Evolutionary conservation across 164 flowering plant genomes (phyloP), one percentile per base, ranked within the genome.

Genomic region (Chloranthus sessilifolius): DNA sequence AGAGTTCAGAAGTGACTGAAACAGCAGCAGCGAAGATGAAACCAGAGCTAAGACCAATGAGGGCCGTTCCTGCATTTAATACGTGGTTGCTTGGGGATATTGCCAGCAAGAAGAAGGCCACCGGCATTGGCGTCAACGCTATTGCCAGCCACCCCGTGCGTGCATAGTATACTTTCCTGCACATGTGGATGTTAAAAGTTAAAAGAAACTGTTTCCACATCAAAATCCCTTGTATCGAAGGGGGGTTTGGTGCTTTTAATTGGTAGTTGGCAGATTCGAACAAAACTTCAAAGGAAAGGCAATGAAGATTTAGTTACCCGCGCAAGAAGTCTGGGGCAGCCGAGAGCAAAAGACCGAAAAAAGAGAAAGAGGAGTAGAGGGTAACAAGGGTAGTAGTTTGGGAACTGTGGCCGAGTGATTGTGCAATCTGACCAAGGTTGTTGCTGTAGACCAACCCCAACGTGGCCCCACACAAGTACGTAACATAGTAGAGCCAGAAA

Each of bases 1-100:
- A 91, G 1, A 88, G 75, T 68, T 92, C 95, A 0, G 99, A 80
- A 12, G 99, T 92, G 27, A 92, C 61, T 2, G 99, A 88, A 14
- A 86, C 96, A 0, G 99, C 94, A 0, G 96, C 94, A 0, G 99
- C 90, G 47, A 88, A 85, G 47, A 92, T 82, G 80, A 92, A 92
- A 3, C 99, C 96, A 0, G 99, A 88, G 69, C 95, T 88, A 43
- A 85, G 50, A 0, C 96, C 96, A 0, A 92, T 77, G 2, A 88
- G 48, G 0, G 91, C 91, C 1, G 99, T 92, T 25, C 81, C 80
- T 0, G 43, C 56, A 3, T 73, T 66, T 52, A 91, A 35, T n/a
- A 78, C 69, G n/a, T 30, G 1, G 3, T 34, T 39, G 28, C 71
- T 59, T 10, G 69, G 66, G 22, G 75, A 69, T 14, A 63, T 59